Percentiles rank a stretch among this genome's conserved stretches.
Evolutionary conservation across 2,329 filamentous ascomycete genomes (phyloP).

Genomic region (Pezizomycotina sp.): DNA sequence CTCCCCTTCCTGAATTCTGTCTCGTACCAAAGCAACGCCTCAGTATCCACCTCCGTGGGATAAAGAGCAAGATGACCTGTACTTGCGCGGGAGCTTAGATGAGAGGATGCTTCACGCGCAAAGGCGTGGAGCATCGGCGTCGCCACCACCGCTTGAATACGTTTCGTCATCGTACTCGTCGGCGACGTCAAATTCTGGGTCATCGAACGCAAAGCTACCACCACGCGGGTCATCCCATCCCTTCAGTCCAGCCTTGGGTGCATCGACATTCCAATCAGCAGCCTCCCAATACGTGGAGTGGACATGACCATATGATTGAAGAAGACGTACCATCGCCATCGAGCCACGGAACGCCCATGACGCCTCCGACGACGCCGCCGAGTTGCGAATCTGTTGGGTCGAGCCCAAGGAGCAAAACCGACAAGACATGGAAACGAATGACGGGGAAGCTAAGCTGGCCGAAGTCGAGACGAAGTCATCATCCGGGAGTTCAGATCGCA

Average conservation of each 20-base stretch:
- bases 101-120: slow-evolving; percentile 22
- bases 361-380: slow-evolving; percentile 37
- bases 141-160: slow-evolving; percentile 23
- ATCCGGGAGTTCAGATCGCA: slow-evolving; percentile 20
- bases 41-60: slow-evolving; percentile 29
- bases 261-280: slow-evolving; percentile 21
- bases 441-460: slow-evolving; percentile 33
- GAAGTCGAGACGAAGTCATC: slow-evolving; percentile 23
- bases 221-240: slow-evolving; percentile 22
- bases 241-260: slow-evolving; percentile 24
- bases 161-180: slow-evolving; percentile 24
- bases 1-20: slow-evolving; percentile 68
- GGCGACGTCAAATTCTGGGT: slow-evolving; percentile 18
- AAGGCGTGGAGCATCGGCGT: slow-evolving; percentile 22
- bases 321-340: slow-evolving; percentile 33
- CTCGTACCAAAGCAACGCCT: slow-evolving; percentile 31
- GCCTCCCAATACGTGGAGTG: slow-evolving; percentile 20
- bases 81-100: slow-evolving; percentile 26
- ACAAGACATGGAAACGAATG: slow-evolving; percentile 39
- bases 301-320: slow-evolving; percentile 28
- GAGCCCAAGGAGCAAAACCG: slow-evolving; percentile 31
- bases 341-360: slow-evolving; percentile 33
- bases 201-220: too few relatives aligned
- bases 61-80: slow-evolving; percentile 28
- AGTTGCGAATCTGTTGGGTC: slow-evolving; percentile 32